These are phyloP conservation scores for Hemileia vastatrix DNA, from an alignment of 1,284 basidiomycete genomes.

Conservation along the genomic window DNA sequence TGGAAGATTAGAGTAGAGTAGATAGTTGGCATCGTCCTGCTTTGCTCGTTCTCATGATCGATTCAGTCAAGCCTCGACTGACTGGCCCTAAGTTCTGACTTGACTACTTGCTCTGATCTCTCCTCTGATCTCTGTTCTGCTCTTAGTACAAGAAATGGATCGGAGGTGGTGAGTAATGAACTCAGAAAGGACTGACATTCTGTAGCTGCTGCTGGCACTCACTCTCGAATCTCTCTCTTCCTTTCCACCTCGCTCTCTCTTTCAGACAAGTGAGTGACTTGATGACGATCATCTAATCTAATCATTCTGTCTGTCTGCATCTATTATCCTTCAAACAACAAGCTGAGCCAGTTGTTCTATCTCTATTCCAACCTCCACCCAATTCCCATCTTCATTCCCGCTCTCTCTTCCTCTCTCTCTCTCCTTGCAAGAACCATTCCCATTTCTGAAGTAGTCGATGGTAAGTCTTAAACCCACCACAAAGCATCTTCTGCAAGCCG, in stretches of 20 bases:
- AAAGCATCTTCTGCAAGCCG: too few species aligned
- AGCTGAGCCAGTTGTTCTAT: too few species aligned
- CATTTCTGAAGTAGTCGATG: conserved; percentile 45
- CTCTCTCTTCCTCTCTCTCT: too few species aligned
- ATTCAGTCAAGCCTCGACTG: not conserved
- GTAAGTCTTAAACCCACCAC: conserved; percentile 19
- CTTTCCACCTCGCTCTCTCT: not conserved
- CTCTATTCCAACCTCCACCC: too few species aligned
- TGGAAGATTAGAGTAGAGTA: not conserved
- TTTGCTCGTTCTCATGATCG: not conserved
- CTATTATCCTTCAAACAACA: too few species aligned
- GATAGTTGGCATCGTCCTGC: not conserved
- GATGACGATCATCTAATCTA: not conserved
- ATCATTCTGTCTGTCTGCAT: not conserved
- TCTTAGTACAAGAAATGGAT: conserved; percentile 45
- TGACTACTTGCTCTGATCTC: not conserved
- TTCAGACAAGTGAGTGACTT: conserved; percentile 10
- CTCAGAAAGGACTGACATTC: not conserved
- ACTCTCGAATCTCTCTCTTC: not conserved
- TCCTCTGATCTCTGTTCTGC: conserved; percentile 20
- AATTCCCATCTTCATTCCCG: too few species aligned
- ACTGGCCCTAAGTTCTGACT: not conserved
- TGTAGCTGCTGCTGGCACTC: not conserved
- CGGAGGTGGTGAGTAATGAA: conserved; percentile 35
- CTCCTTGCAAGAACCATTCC: conserved; percentile 38